Evolutionary conservation across 2,329 filamentous ascomycete genomes (phyloP), one percentile per base, ranked within the genome.

Genomic region (Fusarium duplospermum): DNA sequence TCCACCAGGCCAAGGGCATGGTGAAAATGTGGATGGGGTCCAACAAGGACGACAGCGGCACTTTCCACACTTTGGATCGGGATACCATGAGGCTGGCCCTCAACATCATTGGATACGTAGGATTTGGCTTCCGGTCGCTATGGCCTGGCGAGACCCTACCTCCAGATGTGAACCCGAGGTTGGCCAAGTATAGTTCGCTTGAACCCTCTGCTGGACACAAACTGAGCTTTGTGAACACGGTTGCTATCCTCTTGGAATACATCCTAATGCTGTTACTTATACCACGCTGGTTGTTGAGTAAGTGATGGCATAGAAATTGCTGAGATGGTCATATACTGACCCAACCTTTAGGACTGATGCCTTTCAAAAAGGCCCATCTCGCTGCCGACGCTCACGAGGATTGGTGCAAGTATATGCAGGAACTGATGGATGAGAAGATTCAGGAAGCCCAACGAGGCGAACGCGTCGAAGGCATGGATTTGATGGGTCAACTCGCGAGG

Each of bases 381-480:
- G 88, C 91, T 1, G 83, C 87, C 27, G 82, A 87, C 62, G 88
- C 91, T 4, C 87, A 89, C 63, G 80, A 82, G 6, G 92, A 94
- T 81, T 94, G 92, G 85, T 83, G 87, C 36, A 86, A 88, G 70
- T 94, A 94, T 81, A 91, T 94, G 89, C 84, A 89, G 54, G 91
- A 94, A 77, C 87, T 94, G 50, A 87, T 93, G 66, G 83, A 89
- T 33, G 86, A 89, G 73, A 94, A 93, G 82, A 80, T 84, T 6
- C 83, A 85, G 27, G 83, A 85, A 60, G 80, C 83, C 27, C 77
- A 78, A 33, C 76, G 77, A 6, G 82, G 82, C 18, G 76, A 82
- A 35, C 80, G 81, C 64, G 78, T 80, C 16, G 84, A 85, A 35
- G 85, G 86, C 14, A 86, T 88, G 83, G 89, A 89, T 67, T 82